These are phyloP conservation scores for Akanthomyces muscarius DNA, from an alignment of 2,329 filamentous ascomycete species.

Conservation along the genomic window DNA sequence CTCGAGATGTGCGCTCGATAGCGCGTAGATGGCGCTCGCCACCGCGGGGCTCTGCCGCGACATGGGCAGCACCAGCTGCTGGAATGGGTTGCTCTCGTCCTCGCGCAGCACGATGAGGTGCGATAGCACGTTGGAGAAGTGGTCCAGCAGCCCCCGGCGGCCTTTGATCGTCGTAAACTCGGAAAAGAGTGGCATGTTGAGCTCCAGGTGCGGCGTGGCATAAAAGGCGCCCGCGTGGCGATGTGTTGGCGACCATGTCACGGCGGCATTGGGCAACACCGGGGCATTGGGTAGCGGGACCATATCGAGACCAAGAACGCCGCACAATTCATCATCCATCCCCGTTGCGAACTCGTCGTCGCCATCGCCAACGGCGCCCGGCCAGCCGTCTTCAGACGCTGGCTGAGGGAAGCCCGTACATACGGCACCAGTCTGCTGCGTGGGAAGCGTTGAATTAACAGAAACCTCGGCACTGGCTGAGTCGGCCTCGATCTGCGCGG, in stretches of 20 bases:
- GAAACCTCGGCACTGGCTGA: neutral
- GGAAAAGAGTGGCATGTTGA: slow-evolving; percentile 48
- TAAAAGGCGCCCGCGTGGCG: slow-evolving; percentile 21
- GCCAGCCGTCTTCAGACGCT: neutral
- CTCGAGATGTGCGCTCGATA: slow-evolving; percentile 80
- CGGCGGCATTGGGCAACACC: neutral
- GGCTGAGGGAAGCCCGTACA: no score
- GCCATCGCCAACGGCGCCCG: neutral
- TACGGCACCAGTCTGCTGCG: neutral
- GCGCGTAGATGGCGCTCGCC: slow-evolving; percentile 78
- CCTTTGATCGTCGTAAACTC: slow-evolving; percentile 54
- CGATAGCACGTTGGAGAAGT: slow-evolving; percentile 61
- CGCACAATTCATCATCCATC: no score
- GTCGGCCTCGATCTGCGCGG: slow-evolving; percentile 18
- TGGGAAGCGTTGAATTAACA: slow-evolving; percentile 20
- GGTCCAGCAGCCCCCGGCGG: slow-evolving; percentile 53
- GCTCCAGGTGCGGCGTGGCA: slow-evolving; percentile 40
- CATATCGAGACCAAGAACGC: neutral
- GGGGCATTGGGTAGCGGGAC: neutral
- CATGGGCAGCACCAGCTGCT: slow-evolving; percentile 58
- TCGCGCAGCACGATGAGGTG: slow-evolving; percentile 63
- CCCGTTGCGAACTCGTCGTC: neutral
- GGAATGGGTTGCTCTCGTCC: slow-evolving; percentile 59
- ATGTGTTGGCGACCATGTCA: neutral
- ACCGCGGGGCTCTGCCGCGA: slow-evolving; percentile 55